Base-by-base conservation (phyloP, 352 stramenopile genomes). In the Globisporangium perplexum region DNA sequence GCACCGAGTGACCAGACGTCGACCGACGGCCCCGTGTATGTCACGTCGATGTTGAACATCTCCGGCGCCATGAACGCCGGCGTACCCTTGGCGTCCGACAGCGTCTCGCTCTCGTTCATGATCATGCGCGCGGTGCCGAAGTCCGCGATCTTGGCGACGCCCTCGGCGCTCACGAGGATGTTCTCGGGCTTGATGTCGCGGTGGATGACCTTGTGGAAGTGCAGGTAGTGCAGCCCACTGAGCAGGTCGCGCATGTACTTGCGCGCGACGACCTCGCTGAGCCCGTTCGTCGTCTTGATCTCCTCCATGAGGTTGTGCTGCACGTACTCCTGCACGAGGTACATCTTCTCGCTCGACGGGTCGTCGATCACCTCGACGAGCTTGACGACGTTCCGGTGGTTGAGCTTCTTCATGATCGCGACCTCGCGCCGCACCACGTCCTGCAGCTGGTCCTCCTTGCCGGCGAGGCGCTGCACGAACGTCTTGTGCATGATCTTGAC, bases 341-440 rank as follows among this genome's bases (percentile, higher is more conserved):
- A 98, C 67, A 98, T 92, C 59, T 98, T 97, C 64, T 98, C 89
- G 24, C 87, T 91, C 24, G 84, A 89, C 6, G 87, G 88, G 48
- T 98, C 91, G 55, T 98, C 93, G 47, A 98, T 97, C 18, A 98
- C 91, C 62, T 98, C 94, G 28, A 97, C 90, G 17, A 98, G 77
- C 47, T 90, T 77, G 47, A 98, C 84, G 22, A 98, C 88, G 65
- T 98, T 96, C 26, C 72, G 81, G 65, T 98, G 93, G 55, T 84
- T 89, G 3, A 98, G 72, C 55, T 97, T 97, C 69, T 98, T 98
- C 94, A 98, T 98, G 57, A 98, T 98, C 11, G 89, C 90, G 23
- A 98, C 95, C 66, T 98, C 94, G 23, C 86, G 77, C 10, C 83
- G 78, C 53, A 95, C 47, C 23, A 87, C 84, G 47, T 92, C 84